Base-by-base conservation (phyloP, 306 rosid species). In the Pyrus bretschneideri region DNA sequence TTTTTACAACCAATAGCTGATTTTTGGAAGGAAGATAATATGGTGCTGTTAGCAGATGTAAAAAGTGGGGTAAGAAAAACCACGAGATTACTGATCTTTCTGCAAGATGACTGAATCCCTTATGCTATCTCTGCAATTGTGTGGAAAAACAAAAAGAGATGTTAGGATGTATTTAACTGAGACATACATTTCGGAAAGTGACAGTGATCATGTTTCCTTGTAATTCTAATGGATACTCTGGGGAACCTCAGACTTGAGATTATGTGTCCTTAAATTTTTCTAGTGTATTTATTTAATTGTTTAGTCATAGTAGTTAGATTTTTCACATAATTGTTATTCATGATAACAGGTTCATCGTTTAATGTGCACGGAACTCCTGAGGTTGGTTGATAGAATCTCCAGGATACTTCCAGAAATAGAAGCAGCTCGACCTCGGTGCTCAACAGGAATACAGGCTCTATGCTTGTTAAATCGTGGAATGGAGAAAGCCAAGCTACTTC, bases 401-500 rank as follows among this genome's bases (percentile, higher is more conserved):
- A 69, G 81, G 73, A 86, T 94, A 82, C 75, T 88, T 72, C 97
- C 94, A 1, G 77, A 70, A 8, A 89, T 94, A 70, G 98, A 94
- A 82, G 91, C 70, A 38, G 93, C 93, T 35, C 87, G 97, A 69
- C 98, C 98, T 78, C 81, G 92, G 61, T 84, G 90, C 73, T 74
- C 93, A 33, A 84, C 89, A 30, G 98, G 98, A 74, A 82, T 90
- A 70, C 83, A 82, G 79, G 86, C 93, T 27, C 83, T 94, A 8
- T 85, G 90, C 82, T 67, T 63, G 78, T 85, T 94, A 38, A 90
- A 14, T 69, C 15, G 2, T 10, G 87, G 88, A 63, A 74, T 88
- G 61, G 84, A 86, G 23, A 90, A 86, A 77, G 90, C 94, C 81
- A 85, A 84, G 68, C 79, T 73, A 30, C 79, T 88, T 40, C 89